Conservation (phyloP, 106 monocot genomes). For the Platanthera zijinensis region DNA sequence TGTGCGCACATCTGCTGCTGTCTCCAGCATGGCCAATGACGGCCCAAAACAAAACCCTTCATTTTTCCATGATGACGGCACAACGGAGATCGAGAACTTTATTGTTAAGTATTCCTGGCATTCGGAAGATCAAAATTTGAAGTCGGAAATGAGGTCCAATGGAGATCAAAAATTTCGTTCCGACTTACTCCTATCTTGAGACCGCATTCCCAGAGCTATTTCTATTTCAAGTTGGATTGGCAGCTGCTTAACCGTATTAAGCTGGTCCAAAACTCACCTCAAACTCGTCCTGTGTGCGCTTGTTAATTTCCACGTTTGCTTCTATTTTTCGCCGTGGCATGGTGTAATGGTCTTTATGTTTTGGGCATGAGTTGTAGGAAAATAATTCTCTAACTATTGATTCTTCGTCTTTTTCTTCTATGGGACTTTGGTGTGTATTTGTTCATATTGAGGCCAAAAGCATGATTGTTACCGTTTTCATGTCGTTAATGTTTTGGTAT, state of each 20-base stretch:
- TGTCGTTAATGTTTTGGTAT: no score
- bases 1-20: conserved; percentile 6
- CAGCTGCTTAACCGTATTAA: not conserved
- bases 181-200: not conserved
- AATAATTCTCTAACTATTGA: no score
- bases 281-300: no score
- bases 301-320: no score
- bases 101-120: not conserved
- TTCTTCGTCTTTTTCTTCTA: no score
- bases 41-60: not conserved
- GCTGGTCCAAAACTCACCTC: not conserved
- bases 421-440: no score
- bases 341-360: no score
- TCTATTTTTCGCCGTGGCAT: no score
- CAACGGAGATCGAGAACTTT: not conserved
- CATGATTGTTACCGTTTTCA: no score
- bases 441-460: no score
- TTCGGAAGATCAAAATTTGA: not conserved
- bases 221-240: not conserved
- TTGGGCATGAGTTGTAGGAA: no score
- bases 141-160: not conserved
- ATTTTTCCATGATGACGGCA: not conserved
- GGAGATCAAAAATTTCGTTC: not conserved
- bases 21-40: not conserved
- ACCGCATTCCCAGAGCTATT: not conserved